Percentiles rank a stretch among this genome's conserved stretches.
Evolutionary conservation across 345 rosid genomes (phyloP).

Genomic region (Excoecaria cochinchinensis): DNA sequence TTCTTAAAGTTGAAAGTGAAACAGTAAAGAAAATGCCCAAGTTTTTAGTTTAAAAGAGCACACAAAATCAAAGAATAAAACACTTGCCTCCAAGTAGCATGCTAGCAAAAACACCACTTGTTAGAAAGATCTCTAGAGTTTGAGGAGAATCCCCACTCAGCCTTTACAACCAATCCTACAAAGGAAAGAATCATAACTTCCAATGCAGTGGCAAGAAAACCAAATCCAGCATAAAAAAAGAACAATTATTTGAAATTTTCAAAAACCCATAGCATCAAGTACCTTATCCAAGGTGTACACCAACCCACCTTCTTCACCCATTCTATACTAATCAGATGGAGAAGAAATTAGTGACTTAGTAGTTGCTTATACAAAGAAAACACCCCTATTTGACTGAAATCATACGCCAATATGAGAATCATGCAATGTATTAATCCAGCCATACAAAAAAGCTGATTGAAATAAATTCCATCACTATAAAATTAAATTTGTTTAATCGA

Average conservation of each 20-base stretch:
- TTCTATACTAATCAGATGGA: too few relatives aligned
- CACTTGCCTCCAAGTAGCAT: constrained; percentile 45
- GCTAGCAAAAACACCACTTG: constrained; percentile 43
- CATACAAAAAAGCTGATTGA: too few relatives aligned
- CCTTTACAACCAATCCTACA: constrained; percentile 40
- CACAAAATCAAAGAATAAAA: background rate
- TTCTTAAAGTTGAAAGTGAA: too few relatives aligned
- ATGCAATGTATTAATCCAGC: too few relatives aligned
- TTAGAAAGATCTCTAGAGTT: constrained; percentile 35
- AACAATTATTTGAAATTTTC: constrained; percentile 38
- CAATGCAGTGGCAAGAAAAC: constrained; percentile 46
- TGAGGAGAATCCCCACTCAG: constrained; percentile 42
- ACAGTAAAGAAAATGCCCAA: background rate
- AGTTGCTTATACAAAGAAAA: too few relatives aligned
- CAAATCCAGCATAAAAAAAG: constrained; percentile 48
- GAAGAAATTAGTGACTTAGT: too few relatives aligned
- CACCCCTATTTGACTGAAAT: too few relatives aligned
- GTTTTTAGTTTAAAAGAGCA: background rate
- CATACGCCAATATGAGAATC: too few relatives aligned
- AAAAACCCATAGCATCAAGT: constrained; percentile 34
- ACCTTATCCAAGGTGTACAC: constrained; percentile 41
- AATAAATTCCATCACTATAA: too few relatives aligned
- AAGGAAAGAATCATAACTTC: constrained; percentile 57
- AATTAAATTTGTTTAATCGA: too few relatives aligned
- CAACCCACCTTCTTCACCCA: too few relatives aligned